Evolutionary conservation across 129 eudicot species (phyloP).

Genomic region (Daucus carota): DH1_v3.0 NC_030388.2:26696001-26696500

Average conservation of each 20-base stretch:
- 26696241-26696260: background rate
- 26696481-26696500: no score
- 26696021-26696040: no score
- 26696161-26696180: background rate
- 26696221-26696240: background rate
- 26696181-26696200: background rate
- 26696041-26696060: background rate
- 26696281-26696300: background rate
- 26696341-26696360: background rate
- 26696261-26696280: background rate
- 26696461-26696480: background rate
- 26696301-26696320: background rate
- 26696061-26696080: background rate
- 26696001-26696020: background rate
- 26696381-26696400: background rate
- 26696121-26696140: background rate
- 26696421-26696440: background rate
- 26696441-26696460: background rate
- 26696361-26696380: background rate
- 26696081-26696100: background rate
- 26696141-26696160: background rate
- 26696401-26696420: background rate
- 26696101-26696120: background rate
- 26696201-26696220: background rate
- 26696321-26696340: background rate